These are phyloP conservation scores for Scenedesmus sp. DNA, from an alignment of 163 green algal genomes.

Conservation along the genomic window DNA sequence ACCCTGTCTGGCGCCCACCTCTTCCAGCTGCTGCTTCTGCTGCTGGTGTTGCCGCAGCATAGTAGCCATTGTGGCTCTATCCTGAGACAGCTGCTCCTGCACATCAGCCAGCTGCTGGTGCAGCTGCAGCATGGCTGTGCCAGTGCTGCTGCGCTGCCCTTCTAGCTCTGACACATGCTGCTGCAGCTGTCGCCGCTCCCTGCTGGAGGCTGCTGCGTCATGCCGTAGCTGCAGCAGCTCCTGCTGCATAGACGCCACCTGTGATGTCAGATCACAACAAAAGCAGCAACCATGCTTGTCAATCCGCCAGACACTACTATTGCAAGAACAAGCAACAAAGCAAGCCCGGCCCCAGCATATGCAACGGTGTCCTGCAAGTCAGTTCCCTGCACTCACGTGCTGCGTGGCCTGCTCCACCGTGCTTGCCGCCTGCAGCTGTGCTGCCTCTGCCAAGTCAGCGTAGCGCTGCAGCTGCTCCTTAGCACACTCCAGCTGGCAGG, in stretches of 20 bases:
- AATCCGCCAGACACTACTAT: slow-evolving; percentile 22
- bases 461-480: slow-evolving; percentile 37
- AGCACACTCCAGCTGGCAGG: slow-evolving; percentile 7
- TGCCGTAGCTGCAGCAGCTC: slow-evolving; percentile 25
- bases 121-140: not conserved
- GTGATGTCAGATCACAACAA: not conserved
- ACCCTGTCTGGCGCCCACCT: not conserved
- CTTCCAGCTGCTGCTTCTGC: slow-evolving; percentile 16
- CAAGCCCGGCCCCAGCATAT: not conserved
- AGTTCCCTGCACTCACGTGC: not conserved
- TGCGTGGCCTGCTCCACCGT: slow-evolving; percentile 25
- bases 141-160: not conserved
- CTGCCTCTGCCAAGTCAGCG: slow-evolving; percentile 20
- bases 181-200: slow-evolving; percentile 21
- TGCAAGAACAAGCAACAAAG: not conserved
- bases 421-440: not conserved
- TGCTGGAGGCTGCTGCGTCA: slow-evolving; percentile 15
- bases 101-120: slow-evolving; percentile 33
- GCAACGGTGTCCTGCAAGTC: not conserved
- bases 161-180: not conserved
- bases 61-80: slow-evolving; percentile 33
- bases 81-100: slow-evolving; percentile 29
- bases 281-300: slow-evolving; percentile 18
- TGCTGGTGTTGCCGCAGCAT: slow-evolving; percentile 44
- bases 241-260: slow-evolving; percentile 31